Base-by-base conservation (phyloP, 2,329 filamentous ascomycete genomes). In the Exophiala viscosa region DNA sequence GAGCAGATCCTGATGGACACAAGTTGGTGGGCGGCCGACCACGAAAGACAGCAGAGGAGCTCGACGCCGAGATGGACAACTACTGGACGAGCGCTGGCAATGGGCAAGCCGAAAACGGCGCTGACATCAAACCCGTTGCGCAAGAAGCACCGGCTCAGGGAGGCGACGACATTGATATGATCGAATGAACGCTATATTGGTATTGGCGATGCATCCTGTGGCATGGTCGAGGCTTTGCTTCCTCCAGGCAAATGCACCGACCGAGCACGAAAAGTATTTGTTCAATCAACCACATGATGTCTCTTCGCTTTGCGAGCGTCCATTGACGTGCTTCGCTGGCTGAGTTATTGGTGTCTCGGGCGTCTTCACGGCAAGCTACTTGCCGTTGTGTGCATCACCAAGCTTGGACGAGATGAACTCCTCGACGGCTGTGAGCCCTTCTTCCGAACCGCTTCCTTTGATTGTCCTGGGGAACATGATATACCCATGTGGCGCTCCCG, bases 1-100 rank as follows among this genome's bases (percentile, higher is more conserved):
- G 52, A 54, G n/a, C n/a, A n/a, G 66, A 54, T 48, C 62, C 52
- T 60, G 64, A 66, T 69, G 55, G 73, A 70, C 60, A 73, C 31
- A 74, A 44, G 31, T 11, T 74, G 42, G 76, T 74, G 14, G 78
- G 81, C 48, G 79, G 80, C 35, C 80, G 88, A 44, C 78, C 84
- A 2, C 86, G 83, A 71, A 96, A 95, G 80, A 96, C 91, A 0
- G 87, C 90, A 61, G 88, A 95, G 64, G 89, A 96, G 68, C 77
- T 96, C 36, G 91, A 96, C 68, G 89, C 88, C n/a, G 91, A 96
- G 72, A 96, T 96, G 91, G 90, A 86, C 28, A 89, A 96, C 66
- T 96, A 96, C 70, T 96, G 90, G 76, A 84, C 80, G 28, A 74
- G 73, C 20, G 69, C 70, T 34, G 69, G 63, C 43, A 66, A 71